Conservation (phyloP, 768 basidiomycete genomes). For the Mycena belliarum region DNA sequence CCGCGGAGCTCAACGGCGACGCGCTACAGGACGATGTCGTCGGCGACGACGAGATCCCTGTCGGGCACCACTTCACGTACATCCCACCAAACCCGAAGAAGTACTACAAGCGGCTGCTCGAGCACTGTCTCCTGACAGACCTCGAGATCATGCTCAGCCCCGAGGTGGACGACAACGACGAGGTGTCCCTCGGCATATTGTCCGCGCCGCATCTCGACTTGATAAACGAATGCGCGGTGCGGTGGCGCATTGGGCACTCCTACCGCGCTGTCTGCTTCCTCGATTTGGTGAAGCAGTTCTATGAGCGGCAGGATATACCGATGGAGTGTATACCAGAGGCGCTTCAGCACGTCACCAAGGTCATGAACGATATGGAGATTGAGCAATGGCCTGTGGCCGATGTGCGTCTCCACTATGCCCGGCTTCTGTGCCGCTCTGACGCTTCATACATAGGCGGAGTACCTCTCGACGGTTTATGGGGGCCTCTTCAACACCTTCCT, state of each 20-base stretch:
- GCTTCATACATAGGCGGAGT: conserved; percentile 53
- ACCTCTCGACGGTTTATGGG: conserved; percentile 67
- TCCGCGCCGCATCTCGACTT: conserved; percentile 78
- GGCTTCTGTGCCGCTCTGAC: conserved; percentile 3
- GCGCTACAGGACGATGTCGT: conserved; percentile 43
- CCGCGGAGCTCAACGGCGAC: conserved; percentile 30
- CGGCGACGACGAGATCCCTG: conserved; percentile 69
- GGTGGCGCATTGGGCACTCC: conserved; percentile 86
- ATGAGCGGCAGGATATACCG: conserved; percentile 87
- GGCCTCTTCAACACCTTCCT: conserved; percentile 86
- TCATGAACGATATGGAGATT: conserved; percentile 66
- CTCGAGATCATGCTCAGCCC: conserved; percentile 88
- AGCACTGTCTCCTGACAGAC: conserved; percentile 81
- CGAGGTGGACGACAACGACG: conserved; percentile 91
- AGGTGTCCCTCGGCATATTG: conserved; percentile 91
- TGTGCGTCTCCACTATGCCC: conserved; percentile 60
- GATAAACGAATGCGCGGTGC: conserved; percentile 81
- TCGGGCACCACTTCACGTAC: conserved; percentile 81
- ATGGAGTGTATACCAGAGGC: conserved; percentile 95
- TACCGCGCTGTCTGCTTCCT: conserved; percentile 82
- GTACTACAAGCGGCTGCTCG: conserved; percentile 83
- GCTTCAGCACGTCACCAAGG: conserved; percentile 68
- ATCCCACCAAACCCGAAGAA: conserved; percentile 88
- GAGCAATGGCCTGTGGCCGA: conserved; percentile 82
- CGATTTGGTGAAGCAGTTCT: conserved; percentile 83